Evolutionary conservation across 768 basidiomycete species (phyloP).

Genomic region (Melanogaster broomeanus): DNA sequence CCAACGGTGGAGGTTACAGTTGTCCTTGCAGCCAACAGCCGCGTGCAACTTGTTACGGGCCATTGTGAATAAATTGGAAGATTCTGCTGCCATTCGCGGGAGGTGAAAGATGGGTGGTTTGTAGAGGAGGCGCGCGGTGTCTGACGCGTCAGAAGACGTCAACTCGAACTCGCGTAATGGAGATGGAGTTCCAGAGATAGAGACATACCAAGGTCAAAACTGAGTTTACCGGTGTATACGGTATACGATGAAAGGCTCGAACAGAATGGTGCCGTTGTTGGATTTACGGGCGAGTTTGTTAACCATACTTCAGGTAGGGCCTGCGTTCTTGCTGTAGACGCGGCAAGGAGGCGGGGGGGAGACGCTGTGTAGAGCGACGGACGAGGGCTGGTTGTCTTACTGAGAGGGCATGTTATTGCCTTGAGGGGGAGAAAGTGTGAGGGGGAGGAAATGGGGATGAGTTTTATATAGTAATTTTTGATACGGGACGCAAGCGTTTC

Average conservation of each 20-base stretch:
- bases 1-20: constrained; percentile 80
- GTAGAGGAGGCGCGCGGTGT: constrained; percentile 10
- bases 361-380: constrained; percentile 9
- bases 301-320: constrained; percentile 62
- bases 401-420: constrained; percentile 42
- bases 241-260: constrained; percentile 85
- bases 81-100: constrained; percentile 49
- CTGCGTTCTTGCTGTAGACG: constrained; percentile 25
- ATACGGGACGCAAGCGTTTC: constrained; percentile 23
- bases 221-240: constrained; percentile 69
- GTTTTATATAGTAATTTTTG: constrained; percentile 48
- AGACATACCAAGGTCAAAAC: constrained; percentile 20
- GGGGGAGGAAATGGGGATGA: constrained; percentile 23
- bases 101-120: constrained; percentile 8
- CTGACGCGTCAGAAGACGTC: constrained; percentile 17
- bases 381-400: constrained; percentile 29
- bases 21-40: constrained; percentile 62
- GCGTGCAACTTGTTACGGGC: constrained; percentile 75
- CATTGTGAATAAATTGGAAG: constrained; percentile 55
- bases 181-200: too few relatives aligned
- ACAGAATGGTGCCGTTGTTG: constrained; percentile 85
- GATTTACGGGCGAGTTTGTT: constrained; percentile 79
- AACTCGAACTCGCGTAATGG: not conserved
- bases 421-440: constrained; percentile 21
- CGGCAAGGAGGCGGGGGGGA: constrained; percentile 17